Evolutionary conservation across 805 yeast species (phyloP).

Genomic region (Candida lessepsii): DNA sequence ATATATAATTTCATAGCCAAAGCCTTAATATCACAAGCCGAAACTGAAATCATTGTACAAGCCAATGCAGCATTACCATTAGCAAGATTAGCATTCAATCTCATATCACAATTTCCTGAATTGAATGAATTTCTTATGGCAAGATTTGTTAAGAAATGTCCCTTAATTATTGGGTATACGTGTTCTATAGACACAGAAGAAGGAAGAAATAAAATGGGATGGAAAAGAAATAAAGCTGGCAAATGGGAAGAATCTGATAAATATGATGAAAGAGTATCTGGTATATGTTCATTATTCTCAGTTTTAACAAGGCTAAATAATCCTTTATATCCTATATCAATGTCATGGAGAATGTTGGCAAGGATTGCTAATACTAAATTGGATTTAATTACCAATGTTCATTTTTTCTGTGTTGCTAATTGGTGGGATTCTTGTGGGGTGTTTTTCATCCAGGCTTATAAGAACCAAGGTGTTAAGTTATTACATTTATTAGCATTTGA

Average conservation of each 20-base stretch:
- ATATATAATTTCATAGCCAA: conserved; percentile 80
- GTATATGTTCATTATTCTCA: conserved; percentile 78
- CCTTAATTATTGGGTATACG: conserved; percentile 78
- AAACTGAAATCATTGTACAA: conserved; percentile 81
- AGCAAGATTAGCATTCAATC: conserved; percentile 58
- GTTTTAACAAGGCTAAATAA: conserved; percentile 56
- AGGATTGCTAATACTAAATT: conserved; percentile 60
- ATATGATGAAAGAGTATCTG: conserved; percentile 84
- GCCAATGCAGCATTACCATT: conserved; percentile 78
- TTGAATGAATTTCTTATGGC: conserved; percentile 64
- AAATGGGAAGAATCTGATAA: conserved; percentile 62
- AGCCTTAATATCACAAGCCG: conserved; percentile 86
- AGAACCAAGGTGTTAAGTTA: conserved; percentile 64
- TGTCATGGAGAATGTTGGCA: conserved; percentile 71
- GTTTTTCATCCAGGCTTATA: conserved; percentile 56
- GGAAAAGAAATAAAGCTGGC: conserved; percentile 54
- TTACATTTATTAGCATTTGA: conserved; percentile 10
- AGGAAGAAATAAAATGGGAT: conserved; percentile 85
- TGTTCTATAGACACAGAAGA: conserved; percentile 76
- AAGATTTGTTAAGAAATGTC: conserved; percentile 88
- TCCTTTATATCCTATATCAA: conserved; percentile 46
- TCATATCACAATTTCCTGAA: conserved; percentile 50
- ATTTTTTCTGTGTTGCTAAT: conserved; percentile 65
- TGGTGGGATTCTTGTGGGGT: conserved; percentile 91
- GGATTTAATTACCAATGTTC: conserved; percentile 58